Percentiles rank a stretch among this genome's conserved stretches.
Evolutionary conservation across 768 basidiomycete species (phyloP).

Genomic region (Clavaria fumosa): DNA sequence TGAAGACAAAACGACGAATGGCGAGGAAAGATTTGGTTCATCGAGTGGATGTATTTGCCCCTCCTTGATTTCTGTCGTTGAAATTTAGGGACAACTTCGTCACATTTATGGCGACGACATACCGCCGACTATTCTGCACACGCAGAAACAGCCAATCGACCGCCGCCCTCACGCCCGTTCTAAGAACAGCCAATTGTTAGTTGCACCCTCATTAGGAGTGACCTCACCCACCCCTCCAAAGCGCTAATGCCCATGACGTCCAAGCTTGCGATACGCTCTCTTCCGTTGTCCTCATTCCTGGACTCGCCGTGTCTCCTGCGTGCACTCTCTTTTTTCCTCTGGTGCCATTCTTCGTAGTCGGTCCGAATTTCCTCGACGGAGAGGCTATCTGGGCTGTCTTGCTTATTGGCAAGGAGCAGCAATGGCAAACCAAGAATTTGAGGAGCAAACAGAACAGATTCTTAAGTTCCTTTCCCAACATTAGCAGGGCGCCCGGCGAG

Average conservation of each 20-base stretch:
- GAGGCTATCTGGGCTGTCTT: slow-evolving; percentile 67
- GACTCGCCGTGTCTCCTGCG: slow-evolving; percentile 34
- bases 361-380: slow-evolving; percentile 85
- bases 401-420: slow-evolving; percentile 90
- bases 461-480: slow-evolving; percentile 23
- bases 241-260: slow-evolving; percentile 88
- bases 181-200: slow-evolving; percentile 16
- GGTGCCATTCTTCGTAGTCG: slow-evolving; percentile 79
- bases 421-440: slow-evolving; percentile 84
- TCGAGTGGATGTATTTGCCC: too few species aligned
- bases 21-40: too few species aligned
- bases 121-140: slow-evolving; percentile 80
- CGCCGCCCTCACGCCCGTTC: slow-evolving; percentile 77
- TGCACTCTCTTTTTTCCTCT: slow-evolving; percentile 55
- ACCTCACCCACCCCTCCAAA: slow-evolving; percentile 59
- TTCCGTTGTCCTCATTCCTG: slow-evolving; percentile 28
- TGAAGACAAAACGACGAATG: too few species aligned
- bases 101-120: too few species aligned
- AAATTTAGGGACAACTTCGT: too few species aligned
- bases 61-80: too few species aligned
- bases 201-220: neutral
- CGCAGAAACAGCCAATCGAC: slow-evolving; percentile 92
- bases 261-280: slow-evolving; percentile 54
- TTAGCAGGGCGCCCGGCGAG: slow-evolving; percentile 6
- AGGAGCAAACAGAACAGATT: slow-evolving; percentile 75